Conservation (phyloP, 805 yeast species). For the Yarrowia divulgata region DNA sequence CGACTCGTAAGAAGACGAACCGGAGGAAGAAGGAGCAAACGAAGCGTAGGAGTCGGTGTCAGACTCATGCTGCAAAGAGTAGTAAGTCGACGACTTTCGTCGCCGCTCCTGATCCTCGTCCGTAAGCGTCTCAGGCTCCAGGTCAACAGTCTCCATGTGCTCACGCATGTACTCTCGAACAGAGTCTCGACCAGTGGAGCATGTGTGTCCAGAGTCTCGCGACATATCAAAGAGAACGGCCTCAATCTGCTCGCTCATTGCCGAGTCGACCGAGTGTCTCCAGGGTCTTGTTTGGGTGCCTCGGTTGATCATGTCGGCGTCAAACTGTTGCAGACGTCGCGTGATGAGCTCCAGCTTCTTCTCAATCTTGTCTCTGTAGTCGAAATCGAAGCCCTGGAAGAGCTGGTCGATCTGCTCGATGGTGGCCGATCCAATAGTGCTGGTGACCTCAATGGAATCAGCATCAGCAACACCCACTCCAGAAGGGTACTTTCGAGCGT, state of each 20-base stretch:
- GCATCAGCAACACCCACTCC: constrained; percentile 33
- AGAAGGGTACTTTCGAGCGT: constrained; percentile 28
- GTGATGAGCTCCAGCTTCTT: constrained; percentile 36
- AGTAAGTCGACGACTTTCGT: constrained; percentile 14
- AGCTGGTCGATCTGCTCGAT: constrained; percentile 24
- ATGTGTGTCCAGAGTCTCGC: constrained; percentile 14
- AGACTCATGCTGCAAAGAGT: constrained; percentile 13
- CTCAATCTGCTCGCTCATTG: constrained; percentile 29
- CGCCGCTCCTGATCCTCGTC: background rate
- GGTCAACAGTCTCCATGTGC: constrained; percentile 3
- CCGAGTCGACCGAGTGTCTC: constrained; percentile 25
- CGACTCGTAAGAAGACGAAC: constrained; percentile 35
- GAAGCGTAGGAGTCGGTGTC: constrained; percentile 28
- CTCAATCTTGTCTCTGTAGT: constrained; percentile 40
- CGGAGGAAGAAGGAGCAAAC: constrained; percentile 29
- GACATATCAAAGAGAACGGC: constrained; percentile 20
- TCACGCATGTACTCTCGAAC: constrained; percentile 7
- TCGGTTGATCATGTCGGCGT: constrained; percentile 18
- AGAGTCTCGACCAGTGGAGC: background rate
- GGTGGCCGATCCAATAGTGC: constrained; percentile 25
- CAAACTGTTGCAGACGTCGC: constrained; percentile 29
- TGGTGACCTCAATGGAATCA: constrained; percentile 22
- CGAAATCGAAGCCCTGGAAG: constrained; percentile 34
- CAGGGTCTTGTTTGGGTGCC: constrained; percentile 16
- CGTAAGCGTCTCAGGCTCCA: background rate